Percentiles rank a stretch among this genome's conserved stretches.
phyloP scores from a whole-genome alignment of 225 moss, liverwort and hornwort species.

The Marchantia polymorpha region DNA sequence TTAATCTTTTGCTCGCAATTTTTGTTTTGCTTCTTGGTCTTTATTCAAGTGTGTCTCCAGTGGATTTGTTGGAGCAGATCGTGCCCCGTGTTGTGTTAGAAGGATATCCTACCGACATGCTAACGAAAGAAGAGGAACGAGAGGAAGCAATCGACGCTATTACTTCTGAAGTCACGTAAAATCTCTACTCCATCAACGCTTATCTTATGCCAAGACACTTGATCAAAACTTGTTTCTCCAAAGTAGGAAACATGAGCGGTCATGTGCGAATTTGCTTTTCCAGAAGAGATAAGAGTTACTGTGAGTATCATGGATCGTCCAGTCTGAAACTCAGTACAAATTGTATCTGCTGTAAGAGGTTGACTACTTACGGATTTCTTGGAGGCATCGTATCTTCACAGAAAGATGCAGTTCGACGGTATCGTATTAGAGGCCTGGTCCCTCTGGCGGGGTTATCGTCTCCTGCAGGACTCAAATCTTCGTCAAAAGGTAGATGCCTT shows the following conservation, averaged over 20 bases:
- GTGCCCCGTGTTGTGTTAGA: conserved; percentile 91
- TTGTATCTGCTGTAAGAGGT: neutral
- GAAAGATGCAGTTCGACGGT: conserved; percentile 80
- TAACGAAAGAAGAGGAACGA: conserved; percentile 61
- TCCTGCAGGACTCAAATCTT: conserved; percentile 64
- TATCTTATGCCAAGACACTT: neutral
- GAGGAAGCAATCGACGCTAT: conserved; percentile 61
- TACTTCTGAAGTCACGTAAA: conserved; percentile 71
- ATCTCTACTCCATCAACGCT: neutral
- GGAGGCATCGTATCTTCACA: conserved; percentile 19
- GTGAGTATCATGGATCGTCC: neutral
- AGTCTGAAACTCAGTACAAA: neutral
- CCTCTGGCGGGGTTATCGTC: conserved; percentile 62
- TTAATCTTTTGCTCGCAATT: conserved; percentile 22
- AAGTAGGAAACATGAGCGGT: neutral
- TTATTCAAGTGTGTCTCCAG: conserved; percentile 68
- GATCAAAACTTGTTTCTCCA: neutral
- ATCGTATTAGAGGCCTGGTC: conserved; percentile 94
- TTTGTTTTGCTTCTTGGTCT: conserved; percentile 26
- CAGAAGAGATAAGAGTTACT: neutral
- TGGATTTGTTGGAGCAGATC: conserved; percentile 69
- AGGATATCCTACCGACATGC: conserved; percentile 72
- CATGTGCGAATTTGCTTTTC: neutral
- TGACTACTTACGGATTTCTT: neutral
- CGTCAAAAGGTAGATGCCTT: conserved; percentile 59